Evolutionary conservation across 2,329 filamentous ascomycete species (phyloP), one percentile per base, ranked within the genome.

Genomic region (Blastomyces gilchristii): DNA sequence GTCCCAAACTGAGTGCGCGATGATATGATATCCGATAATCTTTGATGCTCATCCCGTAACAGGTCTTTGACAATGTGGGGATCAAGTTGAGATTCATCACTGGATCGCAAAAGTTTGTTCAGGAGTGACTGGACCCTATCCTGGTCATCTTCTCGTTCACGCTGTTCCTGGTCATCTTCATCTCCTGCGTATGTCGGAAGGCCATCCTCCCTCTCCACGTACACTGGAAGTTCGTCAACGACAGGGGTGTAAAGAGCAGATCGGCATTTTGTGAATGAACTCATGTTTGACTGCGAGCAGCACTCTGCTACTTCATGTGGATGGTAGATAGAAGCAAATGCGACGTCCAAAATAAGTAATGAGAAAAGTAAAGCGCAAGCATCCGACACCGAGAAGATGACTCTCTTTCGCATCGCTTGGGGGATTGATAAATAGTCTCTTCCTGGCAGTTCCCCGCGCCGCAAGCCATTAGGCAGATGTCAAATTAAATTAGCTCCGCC

Each of bases 81-180:
- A 45, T 61, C 49, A 37, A 61, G 25, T 25, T 61, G 45, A 50
- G 47, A 49, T n/a, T 22, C 45, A 45, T 61, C 49, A 18, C 9
- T 6, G 18, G 47, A 43, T 7, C 4, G 12, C 22, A 61, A 47
- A n/a, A 61, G 39, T 41, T 49, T 31, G 3, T 34, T 52, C 12
- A 61, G 9, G 14, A 61, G 39, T 45, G 11, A 18, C 12, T 54
- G 34, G 47, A 61, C 11, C 14, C 50, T 45, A 43, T 43, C 18
- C 43, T 52, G 28, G 47, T 31, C 59, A 43, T 61, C 47, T 22
- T 49, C 58, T 50, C 34, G 41, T 16, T 52, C 49, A 16, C 4
- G 49, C 2, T 25, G 49, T 52, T 52, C 41, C 45, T 52, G 45
- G 4, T 12, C 47, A 31, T 53, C 47, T 41, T 41, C 47, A 39